phyloP scores from a whole-genome alignment of 2,329 filamentous ascomycete genomes.

The Sclerotinia subarctica region DNA sequence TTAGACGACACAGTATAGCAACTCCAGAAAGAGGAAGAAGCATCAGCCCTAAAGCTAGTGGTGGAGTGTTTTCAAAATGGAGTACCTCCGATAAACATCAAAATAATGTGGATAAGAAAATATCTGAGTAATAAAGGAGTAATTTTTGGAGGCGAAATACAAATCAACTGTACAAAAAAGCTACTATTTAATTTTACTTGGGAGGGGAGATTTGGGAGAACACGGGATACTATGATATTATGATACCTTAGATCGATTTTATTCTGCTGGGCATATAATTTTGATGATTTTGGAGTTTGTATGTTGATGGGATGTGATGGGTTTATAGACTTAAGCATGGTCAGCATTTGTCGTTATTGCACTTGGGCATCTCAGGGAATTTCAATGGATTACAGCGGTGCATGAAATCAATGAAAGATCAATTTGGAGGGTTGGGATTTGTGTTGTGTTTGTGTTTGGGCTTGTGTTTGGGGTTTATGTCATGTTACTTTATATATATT shows the following conservation, averaged over 20 bases:
- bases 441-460: too few relatives aligned
- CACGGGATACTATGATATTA: neutral
- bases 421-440: neutral
- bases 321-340: neutral
- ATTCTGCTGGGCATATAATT: neutral
- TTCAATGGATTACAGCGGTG: neutral
- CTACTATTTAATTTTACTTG: neutral
- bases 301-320: neutral
- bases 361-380: neutral
- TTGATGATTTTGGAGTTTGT: neutral
- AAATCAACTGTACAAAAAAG: constrained; percentile 5
- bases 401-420: neutral
- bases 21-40: constrained; percentile 11
- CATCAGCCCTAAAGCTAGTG: constrained; percentile 12
- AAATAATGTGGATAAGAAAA: constrained; percentile 6
- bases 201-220: neutral
- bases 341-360: constrained; percentile 1
- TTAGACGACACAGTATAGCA: constrained; percentile 18
- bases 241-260: constrained; percentile 12
- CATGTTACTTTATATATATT: neutral
- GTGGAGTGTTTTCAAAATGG: constrained; percentile 16
- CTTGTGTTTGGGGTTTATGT: neutral
- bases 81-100: constrained; percentile 10
- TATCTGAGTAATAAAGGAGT: neutral
- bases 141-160: neutral